These are phyloP conservation scores for Crataegus laevigata DNA, from an alignment of 306 rosid species.

Conservation along the genomic window DNA sequence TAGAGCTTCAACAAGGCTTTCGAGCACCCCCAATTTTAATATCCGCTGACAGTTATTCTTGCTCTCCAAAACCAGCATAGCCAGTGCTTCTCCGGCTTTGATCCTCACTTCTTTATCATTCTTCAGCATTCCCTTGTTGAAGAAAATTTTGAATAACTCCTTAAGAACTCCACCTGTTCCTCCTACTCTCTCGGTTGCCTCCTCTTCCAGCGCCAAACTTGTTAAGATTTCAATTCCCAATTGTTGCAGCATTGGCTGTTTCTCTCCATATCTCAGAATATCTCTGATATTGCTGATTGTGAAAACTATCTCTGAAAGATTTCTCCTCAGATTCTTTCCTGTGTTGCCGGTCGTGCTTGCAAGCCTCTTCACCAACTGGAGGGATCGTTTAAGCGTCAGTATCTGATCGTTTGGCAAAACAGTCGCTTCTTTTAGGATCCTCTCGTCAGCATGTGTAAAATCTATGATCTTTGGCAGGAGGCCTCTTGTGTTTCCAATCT, in stretches of 20 bases:
- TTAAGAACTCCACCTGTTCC: constrained; percentile 81
- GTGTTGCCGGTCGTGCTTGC: constrained; percentile 66
- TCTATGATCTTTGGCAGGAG: constrained; percentile 79
- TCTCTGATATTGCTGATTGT: constrained; percentile 81
- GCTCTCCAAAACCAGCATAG: constrained; percentile 84
- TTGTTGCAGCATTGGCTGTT: constrained; percentile 57
- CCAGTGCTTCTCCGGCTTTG: constrained; percentile 89
- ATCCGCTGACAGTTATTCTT: constrained; percentile 56
- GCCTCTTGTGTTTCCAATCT: constrained; percentile 88
- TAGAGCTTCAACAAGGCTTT: constrained; percentile 48
- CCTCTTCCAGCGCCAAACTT: constrained; percentile 71
- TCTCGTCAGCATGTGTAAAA: constrained; percentile 65
- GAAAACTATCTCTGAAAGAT: constrained; percentile 83
- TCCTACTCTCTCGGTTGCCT: constrained; percentile 76
- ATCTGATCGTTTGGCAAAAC: constrained; percentile 39
- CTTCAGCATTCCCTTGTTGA: constrained; percentile 32
- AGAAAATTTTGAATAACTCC: constrained; percentile 64
- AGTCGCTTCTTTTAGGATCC: constrained; percentile 45
- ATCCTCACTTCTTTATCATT: constrained; percentile 31
- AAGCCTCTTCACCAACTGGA: constrained; percentile 85
- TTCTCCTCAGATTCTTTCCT: constrained; percentile 63
- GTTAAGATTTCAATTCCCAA: constrained; percentile 77
- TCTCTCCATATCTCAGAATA: constrained; percentile 62
- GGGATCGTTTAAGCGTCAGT: constrained; percentile 59
- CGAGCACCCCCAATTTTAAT: constrained; percentile 43